A percentile compares a stretch with the other conserved stretches of the same genome.
Conservation (phyloP, 768 basidiomycete genomes). For the Russula foetens region DNA sequence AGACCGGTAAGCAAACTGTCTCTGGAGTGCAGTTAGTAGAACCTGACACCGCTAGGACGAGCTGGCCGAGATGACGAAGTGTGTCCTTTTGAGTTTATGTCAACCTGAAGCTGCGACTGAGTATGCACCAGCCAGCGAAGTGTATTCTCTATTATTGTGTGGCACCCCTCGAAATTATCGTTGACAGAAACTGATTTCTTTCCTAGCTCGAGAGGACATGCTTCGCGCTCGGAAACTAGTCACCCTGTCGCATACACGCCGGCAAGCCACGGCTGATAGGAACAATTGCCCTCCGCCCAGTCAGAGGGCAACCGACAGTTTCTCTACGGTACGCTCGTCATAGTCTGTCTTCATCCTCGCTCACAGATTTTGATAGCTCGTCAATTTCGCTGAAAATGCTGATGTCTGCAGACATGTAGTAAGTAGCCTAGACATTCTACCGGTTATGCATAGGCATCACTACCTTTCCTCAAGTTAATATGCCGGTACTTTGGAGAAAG, state of each 20-base stretch:
- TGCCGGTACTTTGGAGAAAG: conserved; percentile 77
- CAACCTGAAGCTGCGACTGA: not conserved
- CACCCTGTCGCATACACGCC: conserved; percentile 36
- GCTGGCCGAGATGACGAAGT: conserved; percentile 74
- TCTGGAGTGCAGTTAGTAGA: not conserved
- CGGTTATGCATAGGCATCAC: not conserved
- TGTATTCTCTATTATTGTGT: conserved; percentile 79
- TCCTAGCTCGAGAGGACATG: conserved; percentile 68
- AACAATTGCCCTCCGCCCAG: conserved; percentile 51
- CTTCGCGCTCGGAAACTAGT: conserved; percentile 47
- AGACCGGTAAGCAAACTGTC: conserved; percentile 50
- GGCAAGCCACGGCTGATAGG: conserved; percentile 34
- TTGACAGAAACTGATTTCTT: not conserved
- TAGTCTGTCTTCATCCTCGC: conserved; percentile 22
- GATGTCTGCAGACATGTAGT: conserved; percentile 66
- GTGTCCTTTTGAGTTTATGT: conserved; percentile 21
- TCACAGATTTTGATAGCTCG: conserved; percentile 30
- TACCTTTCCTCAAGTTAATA: conserved; percentile 41
- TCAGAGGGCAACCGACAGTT: conserved; percentile 57
- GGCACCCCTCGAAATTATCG: conserved; percentile 18
- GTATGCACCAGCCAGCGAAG: conserved; percentile 51
- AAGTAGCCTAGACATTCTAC: conserved; percentile 22
- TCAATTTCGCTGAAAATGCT: conserved; percentile 50
- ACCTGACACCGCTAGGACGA: conserved; percentile 40
- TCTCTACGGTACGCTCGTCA: conserved; percentile 42